Evolutionary conservation across 805 yeast species (phyloP).

Genomic region (Hemisphaericaspora nanyangensis): DNA sequence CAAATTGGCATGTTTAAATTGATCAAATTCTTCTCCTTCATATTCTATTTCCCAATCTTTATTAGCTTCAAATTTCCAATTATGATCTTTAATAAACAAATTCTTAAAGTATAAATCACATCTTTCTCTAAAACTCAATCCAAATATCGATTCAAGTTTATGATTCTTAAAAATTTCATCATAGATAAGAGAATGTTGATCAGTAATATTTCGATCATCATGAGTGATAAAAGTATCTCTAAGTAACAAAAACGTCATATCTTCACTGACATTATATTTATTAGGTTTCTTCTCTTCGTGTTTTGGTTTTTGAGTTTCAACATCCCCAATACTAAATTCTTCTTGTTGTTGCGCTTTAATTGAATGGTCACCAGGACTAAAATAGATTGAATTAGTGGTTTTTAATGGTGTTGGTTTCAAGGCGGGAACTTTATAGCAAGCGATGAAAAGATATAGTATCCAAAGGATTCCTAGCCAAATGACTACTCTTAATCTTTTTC

Average conservation of each 20-base stretch:
- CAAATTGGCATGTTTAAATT: constrained; percentile 19
- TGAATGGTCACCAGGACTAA: no score
- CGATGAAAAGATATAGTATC: no score
- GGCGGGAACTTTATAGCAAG: no score
- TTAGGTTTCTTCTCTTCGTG: no score
- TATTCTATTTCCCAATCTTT: not conserved
- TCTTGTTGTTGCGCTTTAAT: no score
- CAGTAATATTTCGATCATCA: not conserved
- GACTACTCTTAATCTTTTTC: no score
- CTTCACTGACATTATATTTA: no score
- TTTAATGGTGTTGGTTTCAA: no score
- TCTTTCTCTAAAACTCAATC: constrained; percentile 27
- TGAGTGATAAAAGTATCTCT: not conserved
- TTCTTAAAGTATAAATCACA: constrained; percentile 46
- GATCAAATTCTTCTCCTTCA: constrained; percentile 18
- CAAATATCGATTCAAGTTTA: constrained; percentile 14
- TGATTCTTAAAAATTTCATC: constrained; percentile 20
- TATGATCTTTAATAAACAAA: constrained; percentile 32
- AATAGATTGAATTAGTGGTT: no score
- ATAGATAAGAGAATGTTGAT: constrained; percentile 17
- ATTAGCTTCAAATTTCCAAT: constrained; percentile 44
- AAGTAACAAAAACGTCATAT: not conserved
- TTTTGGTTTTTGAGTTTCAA: no score
- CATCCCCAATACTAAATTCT: no score
- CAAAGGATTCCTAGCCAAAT: no score